Conservation (phyloP, 2,329 filamentous ascomycete species). For the Cercospora nicotianae region DNA sequence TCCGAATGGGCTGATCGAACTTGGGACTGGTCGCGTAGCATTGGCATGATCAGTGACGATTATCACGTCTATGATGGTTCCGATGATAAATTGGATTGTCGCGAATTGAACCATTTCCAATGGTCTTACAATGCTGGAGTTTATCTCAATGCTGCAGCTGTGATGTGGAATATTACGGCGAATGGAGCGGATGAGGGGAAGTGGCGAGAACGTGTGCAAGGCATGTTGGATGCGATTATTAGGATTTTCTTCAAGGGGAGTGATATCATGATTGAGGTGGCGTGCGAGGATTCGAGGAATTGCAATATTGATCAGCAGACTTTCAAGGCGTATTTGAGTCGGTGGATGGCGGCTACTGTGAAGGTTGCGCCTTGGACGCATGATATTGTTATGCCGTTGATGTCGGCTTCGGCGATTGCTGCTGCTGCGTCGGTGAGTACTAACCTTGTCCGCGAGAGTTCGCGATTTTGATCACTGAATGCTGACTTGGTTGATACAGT, state of each 20-base stretch:
- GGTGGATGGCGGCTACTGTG: slow-evolving; percentile 46
- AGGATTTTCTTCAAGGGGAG: slow-evolving; percentile 39
- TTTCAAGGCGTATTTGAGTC: slow-evolving; percentile 47
- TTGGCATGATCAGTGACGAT: slow-evolving; percentile 53
- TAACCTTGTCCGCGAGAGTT: no score
- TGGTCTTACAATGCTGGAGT: slow-evolving; percentile 51
- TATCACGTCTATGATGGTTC: slow-evolving; percentile 49
- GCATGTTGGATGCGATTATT: slow-evolving; percentile 19
- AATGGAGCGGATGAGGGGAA: slow-evolving; percentile 33
- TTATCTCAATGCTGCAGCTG: slow-evolving; percentile 47
- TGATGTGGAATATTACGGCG: slow-evolving; percentile 43
- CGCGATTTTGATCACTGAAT: no score
- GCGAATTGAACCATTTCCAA: slow-evolving; percentile 44
- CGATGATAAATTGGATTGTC: slow-evolving; percentile 46
- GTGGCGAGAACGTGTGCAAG: slow-evolving; percentile 32
- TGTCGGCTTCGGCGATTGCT: slow-evolving; percentile 55
- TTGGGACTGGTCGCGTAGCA: slow-evolving; percentile 41
- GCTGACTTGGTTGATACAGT: slow-evolving; percentile 40
- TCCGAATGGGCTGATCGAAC: slow-evolving; percentile 58
- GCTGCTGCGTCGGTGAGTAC: slow-evolving; percentile 44
- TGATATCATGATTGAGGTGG: slow-evolving; percentile 46
- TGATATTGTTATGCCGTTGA: slow-evolving; percentile 49
- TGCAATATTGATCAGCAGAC: slow-evolving; percentile 46
- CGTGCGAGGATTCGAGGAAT: slow-evolving; percentile 41
- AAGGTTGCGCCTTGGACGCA: slow-evolving; percentile 44